Percentiles rank a stretch among this genome's conserved stretches.
phyloP scores from a whole-genome alignment of 2,329 filamentous ascomycete species.

The Taxawa tesnikishii region DNA sequence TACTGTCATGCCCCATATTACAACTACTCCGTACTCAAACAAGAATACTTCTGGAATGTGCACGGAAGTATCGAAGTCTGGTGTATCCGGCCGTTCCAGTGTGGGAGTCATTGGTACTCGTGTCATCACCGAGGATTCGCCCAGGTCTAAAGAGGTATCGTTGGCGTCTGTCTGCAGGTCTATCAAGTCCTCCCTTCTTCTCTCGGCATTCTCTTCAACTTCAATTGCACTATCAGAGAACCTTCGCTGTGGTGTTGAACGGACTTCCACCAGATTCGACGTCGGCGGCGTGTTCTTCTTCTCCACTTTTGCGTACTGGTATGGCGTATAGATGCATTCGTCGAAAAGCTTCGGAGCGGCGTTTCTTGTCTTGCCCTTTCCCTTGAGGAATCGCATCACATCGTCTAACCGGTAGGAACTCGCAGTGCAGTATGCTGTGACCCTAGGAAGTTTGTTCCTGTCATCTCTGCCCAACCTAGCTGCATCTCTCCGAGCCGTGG shows the following conservation, averaged over 20 bases:
- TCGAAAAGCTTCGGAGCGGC: constrained; percentile 87
- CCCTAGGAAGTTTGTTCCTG: constrained; percentile 70
- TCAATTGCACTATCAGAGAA: constrained; percentile 64
- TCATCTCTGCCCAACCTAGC: constrained; percentile 89
- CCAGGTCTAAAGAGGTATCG: constrained; percentile 4
- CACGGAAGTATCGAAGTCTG: constrained; percentile 75
- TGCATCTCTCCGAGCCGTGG: constrained; percentile 81
- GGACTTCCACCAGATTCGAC: constrained; percentile 21
- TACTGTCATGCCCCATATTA: constrained; percentile 97
- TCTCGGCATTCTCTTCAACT: constrained; percentile 39
- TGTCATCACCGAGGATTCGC: constrained; percentile 10
- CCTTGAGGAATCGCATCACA: constrained; percentile 83
- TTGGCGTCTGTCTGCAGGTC: constrained; percentile 14
- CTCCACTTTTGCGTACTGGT: constrained; percentile 51
- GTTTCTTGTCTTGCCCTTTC: constrained; percentile 61
- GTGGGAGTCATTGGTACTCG: constrained; percentile 8
- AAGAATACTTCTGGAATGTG: constrained; percentile 92
- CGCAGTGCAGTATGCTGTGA: constrained; percentile 94
- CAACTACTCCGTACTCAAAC: constrained; percentile 94
- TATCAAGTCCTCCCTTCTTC: constrained; percentile 22
- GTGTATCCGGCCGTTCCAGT: constrained; percentile 25
- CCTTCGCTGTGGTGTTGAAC: constrained; percentile 42
- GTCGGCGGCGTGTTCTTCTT: constrained; percentile 6
- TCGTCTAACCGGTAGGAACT: constrained; percentile 84
- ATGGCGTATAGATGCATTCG: constrained; percentile 94